Percentiles rank a stretch among this genome's conserved stretches.
These are phyloP conservation scores for Sabuloglossum arenarium DNA, from an alignment of 495 filamentous ascomycete species.

Conservation along the genomic window DNA sequence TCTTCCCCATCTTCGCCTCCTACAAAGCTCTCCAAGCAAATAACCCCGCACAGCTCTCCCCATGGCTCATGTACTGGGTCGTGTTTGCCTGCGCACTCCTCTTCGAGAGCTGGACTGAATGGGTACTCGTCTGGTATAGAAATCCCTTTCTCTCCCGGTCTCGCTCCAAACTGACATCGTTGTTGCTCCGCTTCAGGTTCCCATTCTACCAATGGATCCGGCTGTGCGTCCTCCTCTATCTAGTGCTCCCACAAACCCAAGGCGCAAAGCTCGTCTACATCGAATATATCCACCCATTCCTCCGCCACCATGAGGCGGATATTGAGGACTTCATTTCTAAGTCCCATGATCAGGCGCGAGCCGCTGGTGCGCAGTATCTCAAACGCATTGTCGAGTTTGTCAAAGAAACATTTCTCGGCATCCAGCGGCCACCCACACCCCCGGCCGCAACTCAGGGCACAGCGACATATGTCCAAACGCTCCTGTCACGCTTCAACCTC, in stretches of 20 bases:
- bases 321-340: constrained; percentile 81
- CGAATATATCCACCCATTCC: constrained; percentile 68
- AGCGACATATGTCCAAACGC: constrained; percentile 49
- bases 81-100: constrained; percentile 64
- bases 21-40: constrained; percentile 94
- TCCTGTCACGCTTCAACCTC: constrained; percentile 71
- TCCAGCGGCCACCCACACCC: constrained; percentile 27
- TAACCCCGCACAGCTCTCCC: constrained; percentile 74
- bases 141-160: background rate
- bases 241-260: constrained; percentile 91
- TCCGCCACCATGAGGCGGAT: constrained; percentile 64
- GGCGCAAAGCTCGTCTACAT: constrained; percentile 74
- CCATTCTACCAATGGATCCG: constrained; percentile 93
- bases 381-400: constrained; percentile 56
- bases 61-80: constrained; percentile 99
- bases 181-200: constrained; percentile 28
- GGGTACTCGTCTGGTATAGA: constrained; percentile 57
- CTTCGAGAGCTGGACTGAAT: constrained; percentile 70
- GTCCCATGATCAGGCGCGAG: constrained; percentile 58
- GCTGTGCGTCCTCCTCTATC: constrained; percentile 72
- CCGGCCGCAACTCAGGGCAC: constrained; percentile 23
- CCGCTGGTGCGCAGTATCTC: constrained; percentile 61
- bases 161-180: background rate
- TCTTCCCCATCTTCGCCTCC: constrained; percentile 91
- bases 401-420: constrained; percentile 50